Base-by-base conservation (phyloP, 225 moss, liverwort and hornwort genomes). In the Bryum argenteum region DNA sequence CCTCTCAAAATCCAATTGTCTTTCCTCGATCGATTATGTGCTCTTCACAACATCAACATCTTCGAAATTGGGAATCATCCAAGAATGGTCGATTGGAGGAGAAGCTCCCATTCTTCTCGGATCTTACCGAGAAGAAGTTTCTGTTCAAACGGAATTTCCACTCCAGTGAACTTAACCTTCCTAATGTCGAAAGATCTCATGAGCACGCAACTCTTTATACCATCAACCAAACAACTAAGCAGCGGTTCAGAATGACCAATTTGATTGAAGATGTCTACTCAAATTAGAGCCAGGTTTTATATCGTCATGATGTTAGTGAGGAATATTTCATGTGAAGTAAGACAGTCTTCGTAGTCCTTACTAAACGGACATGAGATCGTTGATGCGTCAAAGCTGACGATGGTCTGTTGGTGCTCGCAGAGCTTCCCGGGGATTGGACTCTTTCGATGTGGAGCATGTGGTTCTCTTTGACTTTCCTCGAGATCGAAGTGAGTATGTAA, bases 361-460 rank as follows among this genome's bases (percentile, higher is more conserved):
- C 33, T 33, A 33, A 33, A 33, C 33, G 33, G 33, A 33, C 33
- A 26, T 26, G 2, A 26, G 26, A 26, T 26, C 26, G 26, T 26
- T 26, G 4, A 26, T 26, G 26, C 2, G 26, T 26, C 26, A 53
- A n/a, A 55, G 21, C 60, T 75, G 64, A 79, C 14, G 39, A 6
- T 41, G 68, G 20, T 61, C 3, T 75, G 45, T 40, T 61, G 44
- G 61, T 73, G 64, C 33, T 22, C 84, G 26, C 90, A 98, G 98
- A 81, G 94, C 98, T 18, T 99, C 98, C 2, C 85, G 98, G 74
- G 98, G 98, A 40, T 79, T 99, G 75, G 98, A 99, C 75, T 94
- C 98, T 0, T 84, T 99, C 70, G 98, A 94, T 70, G 98, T 99
- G 33, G 94, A 93, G 80, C 98, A 94, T 72, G 98, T 99, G 66